Conservation (phyloP, 2,329 filamentous ascomycete genomes). For the Hypoxylon sp. region DNA sequence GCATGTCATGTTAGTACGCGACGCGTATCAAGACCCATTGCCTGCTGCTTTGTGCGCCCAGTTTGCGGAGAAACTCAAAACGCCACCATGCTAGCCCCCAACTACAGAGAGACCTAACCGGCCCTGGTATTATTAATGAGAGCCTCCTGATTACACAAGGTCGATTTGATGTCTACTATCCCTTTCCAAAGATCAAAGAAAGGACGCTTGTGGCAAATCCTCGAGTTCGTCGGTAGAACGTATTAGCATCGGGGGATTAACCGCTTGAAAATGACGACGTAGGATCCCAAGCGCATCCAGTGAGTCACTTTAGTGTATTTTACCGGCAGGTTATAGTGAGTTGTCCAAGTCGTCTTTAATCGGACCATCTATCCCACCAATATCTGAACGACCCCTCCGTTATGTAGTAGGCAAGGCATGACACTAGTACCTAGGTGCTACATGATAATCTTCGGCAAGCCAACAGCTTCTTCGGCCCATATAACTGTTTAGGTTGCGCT, state of each 20-base stretch:
- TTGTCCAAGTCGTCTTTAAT: conserved; percentile 28
- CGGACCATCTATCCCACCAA: conserved; percentile 34
- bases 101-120: conserved; percentile 4
- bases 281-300: conserved; percentile 14
- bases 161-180: conserved; percentile 1
- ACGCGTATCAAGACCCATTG: conserved; percentile 26
- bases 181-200: conserved; percentile 19
- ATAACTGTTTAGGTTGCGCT: conserved; percentile 14
- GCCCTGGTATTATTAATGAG: conserved; percentile 18
- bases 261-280: conserved; percentile 19
- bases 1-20: conserved; percentile 19
- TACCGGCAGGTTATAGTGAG: conserved; percentile 40
- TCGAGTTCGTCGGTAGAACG: not conserved
- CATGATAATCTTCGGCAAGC: conserved; percentile 38
- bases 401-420: conserved; percentile 30
- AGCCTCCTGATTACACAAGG: conserved; percentile 23
- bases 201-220: conserved; percentile 25
- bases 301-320: conserved; percentile 28
- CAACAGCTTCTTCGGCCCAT: conserved; percentile 13
- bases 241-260: conserved; percentile 15
- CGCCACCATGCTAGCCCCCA: conserved; percentile 27
- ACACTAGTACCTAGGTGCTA: conserved; percentile 17
- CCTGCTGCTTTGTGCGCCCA: not conserved
- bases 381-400: conserved; percentile 37
- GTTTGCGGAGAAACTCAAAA: conserved; percentile 31